Evolutionary conservation across 768 basidiomycete species (phyloP).

Genomic region (Collybia nuda): DNA sequence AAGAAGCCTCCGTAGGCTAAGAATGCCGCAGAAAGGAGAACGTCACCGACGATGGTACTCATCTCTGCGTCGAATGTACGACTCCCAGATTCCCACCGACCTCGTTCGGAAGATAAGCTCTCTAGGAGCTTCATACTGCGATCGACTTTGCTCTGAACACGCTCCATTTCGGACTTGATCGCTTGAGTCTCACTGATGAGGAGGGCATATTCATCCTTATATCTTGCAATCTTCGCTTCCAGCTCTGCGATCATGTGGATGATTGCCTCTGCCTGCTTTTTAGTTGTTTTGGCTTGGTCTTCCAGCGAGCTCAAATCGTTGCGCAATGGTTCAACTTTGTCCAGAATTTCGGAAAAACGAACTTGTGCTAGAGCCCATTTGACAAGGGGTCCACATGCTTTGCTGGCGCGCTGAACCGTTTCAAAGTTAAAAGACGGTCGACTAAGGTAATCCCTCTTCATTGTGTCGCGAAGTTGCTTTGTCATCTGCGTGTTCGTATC

Average conservation of each 20-base stretch:
- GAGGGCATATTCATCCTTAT: conserved; percentile 96
- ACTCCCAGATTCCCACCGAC: conserved; percentile 93
- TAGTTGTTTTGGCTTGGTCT: conserved; percentile 90
- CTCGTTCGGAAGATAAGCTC: conserved; percentile 92
- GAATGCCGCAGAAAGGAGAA: conserved; percentile 93
- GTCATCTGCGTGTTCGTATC: conserved; percentile 92
- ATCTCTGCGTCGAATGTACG: conserved; percentile 96
- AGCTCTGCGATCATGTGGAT: conserved; percentile 91
- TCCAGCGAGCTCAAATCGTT: conserved; percentile 95
- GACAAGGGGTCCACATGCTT: conserved; percentile 96
- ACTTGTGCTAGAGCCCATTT: conserved; percentile 99
- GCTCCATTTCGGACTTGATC: conserved; percentile 97
- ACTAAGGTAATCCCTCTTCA: conserved; percentile 92
- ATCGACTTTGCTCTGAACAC: conserved; percentile 95
- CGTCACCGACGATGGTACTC: conserved; percentile 98
- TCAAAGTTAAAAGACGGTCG: conserved; percentile 94
- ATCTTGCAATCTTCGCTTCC: conserved; percentile 86
- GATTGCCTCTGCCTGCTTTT: conserved; percentile 88
- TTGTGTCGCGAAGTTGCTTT: conserved; percentile 79
- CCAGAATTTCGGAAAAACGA: conserved; percentile 93
- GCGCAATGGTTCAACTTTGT: conserved; percentile 94
- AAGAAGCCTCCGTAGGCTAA: conserved; percentile 98
- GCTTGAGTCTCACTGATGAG: conserved; percentile 97
- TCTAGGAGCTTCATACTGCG: conserved; percentile 94
- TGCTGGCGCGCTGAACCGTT: conserved; percentile 90